These are phyloP conservation scores for Talinum fruticosum DNA, from an alignment of 148 eudicot species.

Conservation along the genomic window DNA sequence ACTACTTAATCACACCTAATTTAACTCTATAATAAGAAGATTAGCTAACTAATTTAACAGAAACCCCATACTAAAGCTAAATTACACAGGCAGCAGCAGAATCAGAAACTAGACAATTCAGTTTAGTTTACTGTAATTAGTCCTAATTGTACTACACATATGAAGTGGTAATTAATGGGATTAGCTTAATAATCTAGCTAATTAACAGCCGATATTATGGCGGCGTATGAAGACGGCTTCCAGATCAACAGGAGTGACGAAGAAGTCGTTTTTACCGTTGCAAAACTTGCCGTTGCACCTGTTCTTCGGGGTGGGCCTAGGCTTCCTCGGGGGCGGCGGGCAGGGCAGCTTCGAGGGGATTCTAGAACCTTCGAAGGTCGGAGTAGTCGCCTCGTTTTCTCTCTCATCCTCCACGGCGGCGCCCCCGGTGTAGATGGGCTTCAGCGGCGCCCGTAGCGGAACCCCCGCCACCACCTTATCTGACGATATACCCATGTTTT, in stretches of 20 bases:
- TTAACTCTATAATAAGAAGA: neutral
- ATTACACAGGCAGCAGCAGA: neutral
- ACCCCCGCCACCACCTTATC: neutral
- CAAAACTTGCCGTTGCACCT: neutral
- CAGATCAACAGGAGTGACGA: neutral
- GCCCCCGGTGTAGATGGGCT: conserved; percentile 3
- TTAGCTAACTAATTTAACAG: neutral
- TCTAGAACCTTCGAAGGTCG: neutral
- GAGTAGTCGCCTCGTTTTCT: conserved; percentile 4
- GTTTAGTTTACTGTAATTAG: neutral
- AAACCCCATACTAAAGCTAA: neutral
- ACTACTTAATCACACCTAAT: neutral
- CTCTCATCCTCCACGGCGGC: neutral
- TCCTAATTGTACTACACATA: neutral
- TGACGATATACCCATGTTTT: neutral
- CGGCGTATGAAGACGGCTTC: conserved; percentile 8
- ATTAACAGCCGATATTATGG: conserved; percentile 18
- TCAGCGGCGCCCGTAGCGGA: neutral
- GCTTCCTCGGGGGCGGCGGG: conserved; percentile 9
- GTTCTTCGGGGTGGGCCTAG: neutral
- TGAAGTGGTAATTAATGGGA: neutral
- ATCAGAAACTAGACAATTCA: neutral
- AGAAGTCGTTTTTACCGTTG: conserved; percentile 1
- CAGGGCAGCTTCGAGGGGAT: neutral
- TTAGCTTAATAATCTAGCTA: neutral